phyloP scores from a whole-genome alignment of 352 stramenopile genomes.

The Phytophthora fragariae region DNA sequence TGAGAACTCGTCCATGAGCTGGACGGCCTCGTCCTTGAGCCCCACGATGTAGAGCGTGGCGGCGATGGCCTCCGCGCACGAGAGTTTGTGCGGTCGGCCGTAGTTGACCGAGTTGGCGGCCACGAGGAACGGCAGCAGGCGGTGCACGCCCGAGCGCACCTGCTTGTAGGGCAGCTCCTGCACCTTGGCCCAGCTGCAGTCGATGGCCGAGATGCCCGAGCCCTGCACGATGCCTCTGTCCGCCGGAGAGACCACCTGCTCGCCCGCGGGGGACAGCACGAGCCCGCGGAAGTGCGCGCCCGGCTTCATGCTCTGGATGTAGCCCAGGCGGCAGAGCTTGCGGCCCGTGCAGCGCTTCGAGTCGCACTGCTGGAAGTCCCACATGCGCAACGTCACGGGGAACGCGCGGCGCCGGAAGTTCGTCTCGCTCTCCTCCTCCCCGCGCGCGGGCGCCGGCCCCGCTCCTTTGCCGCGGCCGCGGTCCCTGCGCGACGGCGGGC shows the following conservation, averaged over 20 bases:
- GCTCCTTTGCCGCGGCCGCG: constrained; percentile 13
- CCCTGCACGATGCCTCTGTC: constrained; percentile 83
- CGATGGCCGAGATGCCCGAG: constrained; percentile 95
- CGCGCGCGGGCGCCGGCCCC: constrained; percentile 21
- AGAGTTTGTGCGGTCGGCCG: constrained; percentile 95
- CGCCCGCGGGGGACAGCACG: constrained; percentile 93
- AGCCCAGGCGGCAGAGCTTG: constrained; percentile 93
- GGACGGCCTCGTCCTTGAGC: constrained; percentile 86
- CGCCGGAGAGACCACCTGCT: constrained; percentile 90
- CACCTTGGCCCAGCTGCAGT: constrained; percentile 98
- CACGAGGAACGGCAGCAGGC: constrained; percentile 97
- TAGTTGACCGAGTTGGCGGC: constrained; percentile 99
- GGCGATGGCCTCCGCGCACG: constrained; percentile 97
- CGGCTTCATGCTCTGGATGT: constrained; percentile 93
- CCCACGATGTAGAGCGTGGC: constrained; percentile 98
- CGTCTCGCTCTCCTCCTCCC: constrained; percentile 73
- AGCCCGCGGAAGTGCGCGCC: constrained; percentile 94
- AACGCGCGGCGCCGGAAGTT: constrained; percentile 79
- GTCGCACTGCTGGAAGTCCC: constrained; percentile 97
- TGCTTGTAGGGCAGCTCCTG: constrained; percentile 96
- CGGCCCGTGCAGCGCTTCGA: constrained; percentile 94
- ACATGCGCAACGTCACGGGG: constrained; percentile 91
- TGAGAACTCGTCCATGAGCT: constrained; percentile 94
- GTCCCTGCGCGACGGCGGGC: constrained; percentile 29
- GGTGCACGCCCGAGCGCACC: constrained; percentile 94